Conservation (phyloP, 768 basidiomycete genomes). For the Cubamyces lactineus region DNA sequence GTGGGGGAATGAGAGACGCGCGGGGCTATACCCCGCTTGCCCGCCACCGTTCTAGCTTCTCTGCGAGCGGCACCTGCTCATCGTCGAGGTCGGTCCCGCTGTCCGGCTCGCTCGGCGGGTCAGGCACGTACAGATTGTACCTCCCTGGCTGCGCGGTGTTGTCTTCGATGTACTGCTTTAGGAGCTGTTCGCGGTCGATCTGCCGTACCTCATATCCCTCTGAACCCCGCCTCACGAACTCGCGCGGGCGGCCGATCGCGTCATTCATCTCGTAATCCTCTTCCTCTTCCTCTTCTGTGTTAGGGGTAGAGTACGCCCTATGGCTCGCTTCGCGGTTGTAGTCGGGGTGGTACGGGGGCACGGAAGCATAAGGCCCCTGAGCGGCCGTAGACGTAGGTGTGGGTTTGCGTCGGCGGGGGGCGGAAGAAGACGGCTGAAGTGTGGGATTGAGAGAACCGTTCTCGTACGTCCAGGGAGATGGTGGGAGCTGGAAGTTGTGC, state of each 20-base stretch:
- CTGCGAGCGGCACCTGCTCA: conserved; percentile 27
- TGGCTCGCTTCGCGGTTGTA: conserved; percentile 47
- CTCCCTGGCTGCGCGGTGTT: conserved; percentile 58
- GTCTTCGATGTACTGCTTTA: conserved; percentile 57
- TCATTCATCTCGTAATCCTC: conserved; percentile 37
- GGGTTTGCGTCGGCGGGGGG: conserved; percentile 36
- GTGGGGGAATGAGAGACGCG: neutral
- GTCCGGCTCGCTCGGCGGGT: conserved; percentile 46
- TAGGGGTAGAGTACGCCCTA: conserved; percentile 22
- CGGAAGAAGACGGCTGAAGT: conserved; percentile 59
- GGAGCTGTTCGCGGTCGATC: conserved; percentile 64
- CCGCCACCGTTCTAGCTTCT: conserved; percentile 33
- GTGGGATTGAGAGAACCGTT: conserved; percentile 76
- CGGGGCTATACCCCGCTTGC: conserved; percentile 18
- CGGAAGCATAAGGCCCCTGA: conserved; percentile 45
- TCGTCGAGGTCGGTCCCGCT: conserved; percentile 48
- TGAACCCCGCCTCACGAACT: conserved; percentile 65
- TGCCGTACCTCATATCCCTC: conserved; percentile 80
- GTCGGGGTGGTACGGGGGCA: conserved; percentile 82
- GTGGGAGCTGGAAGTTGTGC: conserved; percentile 51
- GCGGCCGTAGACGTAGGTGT: conserved; percentile 15
- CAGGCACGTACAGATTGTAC: conserved; percentile 71
- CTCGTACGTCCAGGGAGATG: conserved; percentile 86
- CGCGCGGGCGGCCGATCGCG: conserved; percentile 32
- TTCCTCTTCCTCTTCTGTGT: conserved; percentile 33